phyloP scores from a whole-genome alignment of 1,139 yeast species.

The Sugiyamaella castrensis region DNA sequence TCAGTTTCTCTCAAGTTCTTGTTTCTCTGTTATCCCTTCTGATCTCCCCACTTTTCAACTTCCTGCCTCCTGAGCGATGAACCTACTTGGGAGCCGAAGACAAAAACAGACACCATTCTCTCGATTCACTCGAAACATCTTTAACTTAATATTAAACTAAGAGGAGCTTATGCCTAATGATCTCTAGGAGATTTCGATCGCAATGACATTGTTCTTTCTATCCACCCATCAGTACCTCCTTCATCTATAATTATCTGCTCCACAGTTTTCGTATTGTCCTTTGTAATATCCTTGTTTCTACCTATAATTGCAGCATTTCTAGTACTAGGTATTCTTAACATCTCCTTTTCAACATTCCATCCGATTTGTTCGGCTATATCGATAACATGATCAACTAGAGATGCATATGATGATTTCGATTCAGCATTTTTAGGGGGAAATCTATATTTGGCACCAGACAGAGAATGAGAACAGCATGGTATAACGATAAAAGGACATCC shows the following conservation, averaged over 20 bases:
- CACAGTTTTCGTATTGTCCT: conserved; percentile 31
- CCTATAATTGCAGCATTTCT: conserved; percentile 90
- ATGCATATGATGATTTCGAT: conserved; percentile 65
- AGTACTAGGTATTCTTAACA: conserved; percentile 91
- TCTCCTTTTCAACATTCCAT: conserved; percentile 82
- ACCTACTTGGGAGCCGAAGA: too few relatives aligned
- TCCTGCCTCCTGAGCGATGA: too few relatives aligned
- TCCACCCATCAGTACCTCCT: conserved; percentile 93
- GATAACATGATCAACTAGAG: conserved; percentile 81
- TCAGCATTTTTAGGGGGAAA: conserved; percentile 44
- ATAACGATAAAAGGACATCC: conserved; percentile 87
- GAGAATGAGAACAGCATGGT: conserved; percentile 91
- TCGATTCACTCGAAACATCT: too few relatives aligned
- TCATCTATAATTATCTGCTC: conserved; percentile 56
- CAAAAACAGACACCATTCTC: too few relatives aligned
- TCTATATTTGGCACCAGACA: conserved; percentile 71
- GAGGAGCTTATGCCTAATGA: conserved; percentile 33
- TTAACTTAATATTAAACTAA: too few relatives aligned
- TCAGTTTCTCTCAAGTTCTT: too few relatives aligned
- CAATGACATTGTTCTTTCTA: conserved; percentile 46
- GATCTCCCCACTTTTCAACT: too few relatives aligned
- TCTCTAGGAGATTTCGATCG: conserved; percentile 37
- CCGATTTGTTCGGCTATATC: conserved; percentile 65
- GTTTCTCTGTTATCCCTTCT: too few relatives aligned
- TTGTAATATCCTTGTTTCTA: conserved; percentile 36